Base-by-base conservation (phyloP, 768 basidiomycete species). In the Suillus sp. region DNA sequence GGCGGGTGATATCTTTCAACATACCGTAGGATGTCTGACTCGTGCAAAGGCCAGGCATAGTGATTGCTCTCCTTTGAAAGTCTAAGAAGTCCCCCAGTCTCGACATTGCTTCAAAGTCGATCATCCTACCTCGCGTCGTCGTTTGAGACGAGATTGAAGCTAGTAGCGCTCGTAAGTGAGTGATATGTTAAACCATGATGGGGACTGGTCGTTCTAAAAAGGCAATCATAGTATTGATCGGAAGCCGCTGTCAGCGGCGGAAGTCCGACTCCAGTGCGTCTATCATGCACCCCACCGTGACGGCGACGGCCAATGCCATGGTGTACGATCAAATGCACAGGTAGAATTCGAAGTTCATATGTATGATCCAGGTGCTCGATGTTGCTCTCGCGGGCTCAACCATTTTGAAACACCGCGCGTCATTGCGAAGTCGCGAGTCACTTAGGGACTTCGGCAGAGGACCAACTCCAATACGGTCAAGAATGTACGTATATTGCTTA, bases 141-240 rank as follows among this genome's bases (percentile, higher is more conserved):
- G 22, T 18, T 8, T 56, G 35, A 25, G 22, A 9, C 35, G 22
- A 18, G 4, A 22, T 34, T 34, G 32, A 34, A 16, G 20, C n/a
- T n/a, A n/a, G 5, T 16, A 47, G 45, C n/a, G 45, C 45, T 22
- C 5, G 4, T 16, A 50, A n/a, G 35, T 22, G 13, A 30, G 27
- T 34, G 32, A 1, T 22, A 54, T 54, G n/a, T 14, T 14, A 35
- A 35, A 55, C n/a, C 20, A n/a, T n/a, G n/a, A 55, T 32, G 10
- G 34, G 13, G 53, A 54, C 25, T 50, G 48, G 48, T 30, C 16
- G 25, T 32, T 61, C 65, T 66, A 61, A 71, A 67, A 66, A 67
- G 62, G 72, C 63, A 74, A 58, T 59, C 16, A 61, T 66, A 67
- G 64, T 70, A 50, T 59, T 68, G 48, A 55, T 38, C 16, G 16